Evolutionary conservation across 2,329 filamentous ascomycete genomes (phyloP).

Genomic region (Aspergillus ibericus): DNA sequence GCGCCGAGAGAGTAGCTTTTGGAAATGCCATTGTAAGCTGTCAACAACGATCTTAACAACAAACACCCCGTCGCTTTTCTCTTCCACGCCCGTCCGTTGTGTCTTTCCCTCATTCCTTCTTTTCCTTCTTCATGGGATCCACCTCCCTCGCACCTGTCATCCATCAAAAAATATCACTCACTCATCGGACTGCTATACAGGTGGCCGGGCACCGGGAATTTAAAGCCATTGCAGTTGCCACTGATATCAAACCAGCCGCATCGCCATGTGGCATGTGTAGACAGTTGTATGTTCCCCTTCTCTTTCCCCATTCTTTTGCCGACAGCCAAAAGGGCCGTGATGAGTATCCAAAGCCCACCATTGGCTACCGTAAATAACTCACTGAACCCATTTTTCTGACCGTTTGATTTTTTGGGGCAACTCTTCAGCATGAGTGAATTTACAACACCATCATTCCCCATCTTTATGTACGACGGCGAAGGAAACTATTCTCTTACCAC

Average conservation of each 20-base stretch:
- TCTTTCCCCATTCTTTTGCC: neutral
- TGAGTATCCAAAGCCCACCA: neutral
- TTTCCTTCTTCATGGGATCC: neutral
- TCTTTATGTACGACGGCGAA: conserved; percentile 91
- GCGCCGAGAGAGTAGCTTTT: conserved; percentile 88
- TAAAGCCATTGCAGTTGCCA: conserved; percentile 80
- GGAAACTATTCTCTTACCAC: conserved; percentile 55
- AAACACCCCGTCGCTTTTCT: neutral
- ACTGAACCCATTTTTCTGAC: neutral
- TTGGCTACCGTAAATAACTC: neutral
- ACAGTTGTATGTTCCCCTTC: conserved; percentile 64
- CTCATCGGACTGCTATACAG: conserved; percentile 22
- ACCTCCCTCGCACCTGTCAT: neutral
- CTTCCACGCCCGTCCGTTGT: neutral
- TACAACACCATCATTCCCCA: conserved; percentile 65
- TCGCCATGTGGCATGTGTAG: conserved; percentile 94
- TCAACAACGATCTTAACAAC: conserved; percentile 18
- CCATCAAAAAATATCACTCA: conserved; percentile 1
- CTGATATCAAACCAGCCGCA: conserved; percentile 67
- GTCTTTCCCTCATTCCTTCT: neutral
- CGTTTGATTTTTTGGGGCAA: conserved; percentile 2
- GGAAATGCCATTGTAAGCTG: conserved; percentile 67
- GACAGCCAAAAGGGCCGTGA: too few species aligned
- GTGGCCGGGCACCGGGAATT: conserved; percentile 56
- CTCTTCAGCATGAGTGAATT: conserved; percentile 67